phyloP scores from a whole-genome alignment of 2,329 filamentous ascomycete genomes.

The Capronia epimyces region DNA sequence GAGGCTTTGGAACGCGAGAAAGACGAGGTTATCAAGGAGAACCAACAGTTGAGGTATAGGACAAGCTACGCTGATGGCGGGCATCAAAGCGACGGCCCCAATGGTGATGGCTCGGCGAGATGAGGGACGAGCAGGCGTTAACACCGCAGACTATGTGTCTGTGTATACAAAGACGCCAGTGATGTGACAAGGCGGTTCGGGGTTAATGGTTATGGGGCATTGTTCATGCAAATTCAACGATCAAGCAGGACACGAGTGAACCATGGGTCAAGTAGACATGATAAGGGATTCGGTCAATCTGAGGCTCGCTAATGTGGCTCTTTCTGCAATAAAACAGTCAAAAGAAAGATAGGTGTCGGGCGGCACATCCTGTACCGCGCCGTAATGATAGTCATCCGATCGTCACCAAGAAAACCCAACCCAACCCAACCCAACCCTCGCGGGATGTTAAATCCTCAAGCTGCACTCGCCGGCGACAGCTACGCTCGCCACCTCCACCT shows the following conservation, averaged over 20 bases:
- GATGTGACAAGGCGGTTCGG: too few relatives aligned
- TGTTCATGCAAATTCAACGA: too few relatives aligned
- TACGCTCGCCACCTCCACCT: too few relatives aligned
- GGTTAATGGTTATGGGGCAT: too few relatives aligned
- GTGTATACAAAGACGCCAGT: too few relatives aligned
- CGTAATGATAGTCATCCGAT: conserved; percentile 1
- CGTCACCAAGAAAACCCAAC: neutral
- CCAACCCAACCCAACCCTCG: neutral
- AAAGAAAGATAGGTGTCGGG: neutral
- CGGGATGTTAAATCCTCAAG: neutral
- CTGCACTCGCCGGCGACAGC: conserved; percentile 18
- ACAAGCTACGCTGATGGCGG: neutral
- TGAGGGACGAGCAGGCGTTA: neutral
- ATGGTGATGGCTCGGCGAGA: conserved; percentile 1
- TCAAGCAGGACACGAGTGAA: too few relatives aligned
- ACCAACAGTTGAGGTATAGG: conserved; percentile 16
- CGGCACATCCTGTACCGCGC: neutral
- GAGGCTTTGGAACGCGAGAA: conserved; percentile 34
- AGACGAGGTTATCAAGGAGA: conserved; percentile 27
- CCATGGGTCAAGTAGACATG: neutral
- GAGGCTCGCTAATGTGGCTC: conserved; percentile 19
- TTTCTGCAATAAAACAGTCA: conserved; percentile 12
- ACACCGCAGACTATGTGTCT: too few relatives aligned
- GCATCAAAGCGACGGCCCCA: neutral
- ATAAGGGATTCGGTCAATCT: conserved; percentile 11